Evolutionary conservation across 306 rosid genomes (phyloP).

Genomic region (Heteromeles arbutifolia): DNA sequence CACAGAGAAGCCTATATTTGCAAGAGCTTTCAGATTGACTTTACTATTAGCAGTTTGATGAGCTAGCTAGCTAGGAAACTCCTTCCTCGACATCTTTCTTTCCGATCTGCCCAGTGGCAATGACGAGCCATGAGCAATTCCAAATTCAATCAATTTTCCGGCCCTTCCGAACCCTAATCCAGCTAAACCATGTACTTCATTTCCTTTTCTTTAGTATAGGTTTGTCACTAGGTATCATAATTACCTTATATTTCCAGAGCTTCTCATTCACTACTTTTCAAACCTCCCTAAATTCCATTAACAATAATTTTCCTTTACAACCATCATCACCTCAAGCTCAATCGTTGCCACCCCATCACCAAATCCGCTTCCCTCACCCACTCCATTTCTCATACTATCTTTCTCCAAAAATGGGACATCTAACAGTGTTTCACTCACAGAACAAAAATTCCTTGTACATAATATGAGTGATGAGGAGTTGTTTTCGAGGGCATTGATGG

Average conservation of each 20-base stretch:
- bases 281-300: neutral
- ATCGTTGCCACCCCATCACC: neutral
- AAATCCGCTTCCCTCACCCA: neutral
- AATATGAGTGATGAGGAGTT: constrained; percentile 61
- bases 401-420: neutral
- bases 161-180: neutral
- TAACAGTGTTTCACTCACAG: constrained; percentile 3
- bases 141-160: neutral
- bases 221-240: constrained; percentile 36
- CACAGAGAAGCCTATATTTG: neutral
- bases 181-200: constrained; percentile 12
- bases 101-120: neutral
- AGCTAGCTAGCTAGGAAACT: neutral
- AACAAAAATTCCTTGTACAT: constrained; percentile 21
- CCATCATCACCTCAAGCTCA: neutral
- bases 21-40: neutral
- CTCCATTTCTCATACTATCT: neutral
- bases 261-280: constrained; percentile 20
- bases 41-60: no score
- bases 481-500: constrained; percentile 35
- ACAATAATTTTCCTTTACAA: neutral
- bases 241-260: constrained; percentile 21
- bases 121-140: constrained; percentile 4
- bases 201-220: constrained; percentile 34
- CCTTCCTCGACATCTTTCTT: neutral